Percentiles rank a stretch among this genome's conserved stretches.
Evolutionary conservation across 2,329 filamentous ascomycete genomes (phyloP).

Genomic region (Sporothrix euskadiensis): DNA sequence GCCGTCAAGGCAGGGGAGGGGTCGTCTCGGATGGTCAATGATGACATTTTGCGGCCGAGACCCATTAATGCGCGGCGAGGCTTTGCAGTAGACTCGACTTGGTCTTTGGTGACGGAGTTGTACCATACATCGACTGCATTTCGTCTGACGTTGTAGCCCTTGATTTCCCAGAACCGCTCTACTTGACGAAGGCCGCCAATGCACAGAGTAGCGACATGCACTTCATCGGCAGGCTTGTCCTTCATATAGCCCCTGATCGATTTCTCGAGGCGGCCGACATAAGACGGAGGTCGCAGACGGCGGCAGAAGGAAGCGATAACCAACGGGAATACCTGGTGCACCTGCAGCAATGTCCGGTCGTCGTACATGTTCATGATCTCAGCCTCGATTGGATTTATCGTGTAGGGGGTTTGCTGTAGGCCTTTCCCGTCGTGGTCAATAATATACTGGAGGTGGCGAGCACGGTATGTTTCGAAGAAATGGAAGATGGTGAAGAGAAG

Average conservation of each 20-base stretch:
- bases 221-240: slow-evolving; percentile 62
- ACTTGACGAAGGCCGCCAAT: slow-evolving; percentile 64
- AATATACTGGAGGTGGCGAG: slow-evolving; percentile 59
- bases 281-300: slow-evolving; percentile 62
- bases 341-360: slow-evolving; percentile 60
- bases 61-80: slow-evolving; percentile 54
- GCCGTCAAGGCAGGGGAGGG: slow-evolving; percentile 22
- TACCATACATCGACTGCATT: slow-evolving; percentile 63
- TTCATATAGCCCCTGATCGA: slow-evolving; percentile 64
- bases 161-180: slow-evolving; percentile 65
- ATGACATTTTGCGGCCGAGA: slow-evolving; percentile 61
- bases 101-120: slow-evolving; percentile 51
- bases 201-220: slow-evolving; percentile 61
- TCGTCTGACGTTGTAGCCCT: slow-evolving; percentile 63
- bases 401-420: slow-evolving; percentile 55
- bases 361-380: slow-evolving; percentile 66
- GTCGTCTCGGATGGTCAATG: slow-evolving; percentile 40
- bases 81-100: slow-evolving; percentile 48
- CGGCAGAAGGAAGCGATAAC: slow-evolving; percentile 65
- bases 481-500: slow-evolving; percentile 66
- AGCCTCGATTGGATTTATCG: slow-evolving; percentile 62
- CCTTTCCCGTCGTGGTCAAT: slow-evolving; percentile 54
- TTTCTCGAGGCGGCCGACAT: slow-evolving; percentile 62
- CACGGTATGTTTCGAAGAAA: slow-evolving; percentile 66
- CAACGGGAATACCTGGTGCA: slow-evolving; percentile 65